Evolutionary conservation across 2,329 filamentous ascomycete genomes (phyloP).

Genomic region (Fusarium tjaetaba): DNA sequence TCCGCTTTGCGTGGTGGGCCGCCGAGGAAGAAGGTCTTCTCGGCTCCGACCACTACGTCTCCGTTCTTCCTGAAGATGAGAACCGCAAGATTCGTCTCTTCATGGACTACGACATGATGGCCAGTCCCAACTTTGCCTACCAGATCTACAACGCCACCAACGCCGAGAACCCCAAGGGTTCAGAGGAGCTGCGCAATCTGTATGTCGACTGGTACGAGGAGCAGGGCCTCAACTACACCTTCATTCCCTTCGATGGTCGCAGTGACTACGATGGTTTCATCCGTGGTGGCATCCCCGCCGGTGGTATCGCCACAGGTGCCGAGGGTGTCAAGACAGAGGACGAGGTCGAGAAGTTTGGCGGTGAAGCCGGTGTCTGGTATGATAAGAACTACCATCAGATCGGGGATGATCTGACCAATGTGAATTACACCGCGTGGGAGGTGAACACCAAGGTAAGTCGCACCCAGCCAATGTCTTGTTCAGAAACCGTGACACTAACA

Average conservation of each 20-base stretch:
- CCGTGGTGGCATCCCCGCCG: conserved; percentile 74
- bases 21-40: conserved; percentile 74
- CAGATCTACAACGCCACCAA: conserved; percentile 79
- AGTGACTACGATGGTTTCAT: conserved; percentile 86
- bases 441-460: conserved; percentile 65
- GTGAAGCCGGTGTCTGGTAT: conserved; percentile 68
- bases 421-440: conserved; percentile 69
- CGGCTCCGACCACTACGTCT: conserved; percentile 70
- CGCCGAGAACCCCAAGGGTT: conserved; percentile 74
- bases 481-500: conserved; percentile 25
- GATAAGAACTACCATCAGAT: conserved; percentile 71
- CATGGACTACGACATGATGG: conserved; percentile 78
- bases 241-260: conserved; percentile 80
- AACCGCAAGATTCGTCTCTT: conserved; percentile 71
- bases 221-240: conserved; percentile 71
- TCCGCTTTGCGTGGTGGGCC: conserved; percentile 75
- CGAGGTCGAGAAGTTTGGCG: conserved; percentile 76
- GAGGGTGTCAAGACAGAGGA: conserved; percentile 78
- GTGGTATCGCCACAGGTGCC: conserved; percentile 81
- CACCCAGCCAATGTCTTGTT: not conserved
- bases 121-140: conserved; percentile 72
- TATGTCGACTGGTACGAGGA: conserved; percentile 74
- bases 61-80: conserved; percentile 63
- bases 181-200: conserved; percentile 72
- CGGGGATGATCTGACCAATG: conserved; percentile 67